phyloP scores from a whole-genome alignment of 768 basidiomycete species.

The Fomitopsis serialis region DNA sequence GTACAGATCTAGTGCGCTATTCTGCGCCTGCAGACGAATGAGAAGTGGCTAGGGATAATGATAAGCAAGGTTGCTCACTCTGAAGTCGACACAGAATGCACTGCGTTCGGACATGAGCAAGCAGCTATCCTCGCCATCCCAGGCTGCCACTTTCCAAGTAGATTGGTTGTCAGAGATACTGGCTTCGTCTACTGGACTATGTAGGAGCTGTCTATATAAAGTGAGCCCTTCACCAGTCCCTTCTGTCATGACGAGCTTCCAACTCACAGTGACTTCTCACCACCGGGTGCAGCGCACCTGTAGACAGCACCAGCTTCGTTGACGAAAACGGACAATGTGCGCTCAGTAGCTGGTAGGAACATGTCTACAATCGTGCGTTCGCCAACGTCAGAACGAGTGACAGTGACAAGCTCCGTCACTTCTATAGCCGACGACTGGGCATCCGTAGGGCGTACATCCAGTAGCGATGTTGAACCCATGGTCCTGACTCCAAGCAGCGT shows the following conservation, averaged over 20 bases:
- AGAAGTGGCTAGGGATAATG: slow-evolving; percentile 2
- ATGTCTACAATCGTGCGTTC: slow-evolving; percentile 15
- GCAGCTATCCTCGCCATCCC: not conserved
- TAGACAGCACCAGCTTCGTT: slow-evolving; percentile 52
- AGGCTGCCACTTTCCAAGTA: slow-evolving; percentile 1
- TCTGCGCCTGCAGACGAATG: slow-evolving; percentile 24
- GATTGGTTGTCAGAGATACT: too few relatives aligned
- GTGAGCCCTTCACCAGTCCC: not conserved
- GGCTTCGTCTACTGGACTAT: not conserved
- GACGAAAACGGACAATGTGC: slow-evolving; percentile 30
- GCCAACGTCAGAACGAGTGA: slow-evolving; percentile 11
- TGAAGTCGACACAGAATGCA: slow-evolving; percentile 45
- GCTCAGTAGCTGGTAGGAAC: slow-evolving; percentile 1
- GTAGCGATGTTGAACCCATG: slow-evolving; percentile 6
- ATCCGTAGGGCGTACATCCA: slow-evolving; percentile 1
- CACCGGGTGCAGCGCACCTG: slow-evolving; percentile 32
- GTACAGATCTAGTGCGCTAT: slow-evolving; percentile 28
- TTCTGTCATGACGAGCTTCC: too few relatives aligned
- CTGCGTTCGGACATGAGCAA: slow-evolving; percentile 13
- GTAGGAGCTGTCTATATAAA: slow-evolving; percentile 2
- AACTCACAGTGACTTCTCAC: slow-evolving; percentile 38
- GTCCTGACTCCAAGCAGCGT: slow-evolving; percentile 16
- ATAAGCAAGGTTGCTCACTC: slow-evolving; percentile 38
- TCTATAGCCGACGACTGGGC: not conserved
- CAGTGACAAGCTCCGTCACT: slow-evolving; percentile 4